Evolutionary conservation across 805 yeast species (phyloP).

Genomic region (Millerozyma miso): DNA sequence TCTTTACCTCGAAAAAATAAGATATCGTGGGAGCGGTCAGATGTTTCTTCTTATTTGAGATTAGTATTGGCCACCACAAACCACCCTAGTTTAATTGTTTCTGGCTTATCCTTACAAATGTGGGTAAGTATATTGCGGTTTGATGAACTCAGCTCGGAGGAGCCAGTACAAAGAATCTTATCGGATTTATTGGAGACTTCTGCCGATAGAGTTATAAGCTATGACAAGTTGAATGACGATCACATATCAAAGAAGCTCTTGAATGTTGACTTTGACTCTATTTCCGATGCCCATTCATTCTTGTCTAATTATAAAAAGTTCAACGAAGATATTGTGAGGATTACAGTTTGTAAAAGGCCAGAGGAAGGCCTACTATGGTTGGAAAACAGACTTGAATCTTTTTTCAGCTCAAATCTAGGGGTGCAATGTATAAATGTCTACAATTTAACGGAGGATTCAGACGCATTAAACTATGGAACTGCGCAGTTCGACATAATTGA

Average conservation of each 20-base stretch:
- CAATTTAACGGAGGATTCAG: slow-evolving; percentile 52
- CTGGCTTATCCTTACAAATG: slow-evolving; percentile 86
- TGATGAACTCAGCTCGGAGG: slow-evolving; percentile 63
- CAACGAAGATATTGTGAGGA: slow-evolving; percentile 86
- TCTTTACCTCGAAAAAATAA: slow-evolving; percentile 32
- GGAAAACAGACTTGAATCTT: slow-evolving; percentile 63
- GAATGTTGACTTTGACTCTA: slow-evolving; percentile 84
- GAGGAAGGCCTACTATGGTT: slow-evolving; percentile 80
- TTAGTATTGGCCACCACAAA: slow-evolving; percentile 76
- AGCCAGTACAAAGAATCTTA: slow-evolving; percentile 51
- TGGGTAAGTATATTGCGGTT: slow-evolving; percentile 89
- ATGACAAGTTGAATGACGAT: slow-evolving; percentile 62
- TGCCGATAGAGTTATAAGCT: slow-evolving; percentile 74
- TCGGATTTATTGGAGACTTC: slow-evolving; percentile 71
- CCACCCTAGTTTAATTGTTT: slow-evolving; percentile 82
- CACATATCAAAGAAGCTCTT: slow-evolving; percentile 61
- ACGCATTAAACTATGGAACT: slow-evolving; percentile 70
- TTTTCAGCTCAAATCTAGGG: slow-evolving; percentile 71
- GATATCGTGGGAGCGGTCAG: slow-evolving; percentile 52
- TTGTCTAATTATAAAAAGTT: slow-evolving; percentile 75
- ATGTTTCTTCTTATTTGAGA: slow-evolving; percentile 62
- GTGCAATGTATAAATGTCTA: slow-evolving; percentile 53
- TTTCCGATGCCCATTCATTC: slow-evolving; percentile 73
- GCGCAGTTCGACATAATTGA: slow-evolving; percentile 85
- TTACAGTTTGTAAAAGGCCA: slow-evolving; percentile 82